Evolutionary conservation across 1,139 yeast genomes (phyloP).

Genomic region (Yamadazyma triangularis): DNA sequence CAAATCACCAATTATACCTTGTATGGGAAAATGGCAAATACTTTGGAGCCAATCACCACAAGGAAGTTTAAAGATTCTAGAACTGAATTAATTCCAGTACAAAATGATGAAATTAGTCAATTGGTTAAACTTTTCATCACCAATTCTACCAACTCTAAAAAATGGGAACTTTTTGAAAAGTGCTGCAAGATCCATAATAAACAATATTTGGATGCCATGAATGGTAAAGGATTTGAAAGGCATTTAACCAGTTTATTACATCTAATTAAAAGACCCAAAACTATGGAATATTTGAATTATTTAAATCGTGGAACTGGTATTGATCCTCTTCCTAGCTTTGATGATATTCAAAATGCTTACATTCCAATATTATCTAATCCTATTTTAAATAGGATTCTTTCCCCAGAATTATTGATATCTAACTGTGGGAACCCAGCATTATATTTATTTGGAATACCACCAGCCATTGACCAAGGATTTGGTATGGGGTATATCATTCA

Average conservation of each 20-base stretch:
- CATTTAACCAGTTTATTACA: conserved; percentile 63
- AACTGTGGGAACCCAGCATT: conserved; percentile 82
- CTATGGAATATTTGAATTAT: conserved; percentile 37
- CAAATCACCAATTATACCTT: conserved; percentile 71
- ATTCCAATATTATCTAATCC: conserved; percentile 61
- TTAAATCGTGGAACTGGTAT: conserved; percentile 35
- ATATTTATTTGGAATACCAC: conserved; percentile 69
- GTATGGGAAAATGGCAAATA: conserved; percentile 63
- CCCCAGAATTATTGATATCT: conserved; percentile 40
- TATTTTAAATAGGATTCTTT: conserved; percentile 38
- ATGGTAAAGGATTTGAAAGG: conserved; percentile 67
- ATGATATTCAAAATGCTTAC: conserved; percentile 10
- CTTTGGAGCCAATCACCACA: conserved; percentile 72
- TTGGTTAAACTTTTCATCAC: conserved; percentile 61
- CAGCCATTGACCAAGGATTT: conserved; percentile 70
- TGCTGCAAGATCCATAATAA: conserved; percentile 51
- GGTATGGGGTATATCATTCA: conserved; percentile 76
- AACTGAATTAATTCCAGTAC: conserved; percentile 64
- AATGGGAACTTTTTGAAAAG: conserved; percentile 49
- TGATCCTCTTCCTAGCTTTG: conserved; percentile 21
- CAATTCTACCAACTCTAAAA: conserved; percentile 39
- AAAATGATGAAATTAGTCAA: conserved; percentile 47
- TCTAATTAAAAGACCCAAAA: conserved; percentile 26
- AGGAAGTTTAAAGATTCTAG: conserved; percentile 63
- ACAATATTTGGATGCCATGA: conserved; percentile 48